A percentile compares a stretch with the other conserved stretches of the same genome.
Evolutionary conservation across 106 monocot genomes (phyloP).

Genomic region (Iris macrosiphon): DNA sequence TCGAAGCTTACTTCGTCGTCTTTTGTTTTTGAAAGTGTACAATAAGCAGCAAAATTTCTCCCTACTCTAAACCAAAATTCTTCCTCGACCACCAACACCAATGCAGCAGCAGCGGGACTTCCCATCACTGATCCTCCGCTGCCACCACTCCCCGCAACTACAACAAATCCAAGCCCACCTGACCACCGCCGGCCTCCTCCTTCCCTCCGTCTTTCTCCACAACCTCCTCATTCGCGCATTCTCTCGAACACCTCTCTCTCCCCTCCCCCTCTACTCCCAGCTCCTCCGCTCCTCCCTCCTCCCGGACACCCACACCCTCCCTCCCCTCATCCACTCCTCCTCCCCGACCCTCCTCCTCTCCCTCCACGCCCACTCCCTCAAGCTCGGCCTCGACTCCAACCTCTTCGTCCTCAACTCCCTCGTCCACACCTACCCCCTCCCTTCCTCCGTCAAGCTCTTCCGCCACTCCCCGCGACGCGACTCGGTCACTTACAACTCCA

Average conservation of each 20-base stretch:
- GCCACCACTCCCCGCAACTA: conserved; percentile 11
- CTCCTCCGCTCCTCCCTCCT: conserved; percentile 36
- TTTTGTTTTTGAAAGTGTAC: too few species aligned
- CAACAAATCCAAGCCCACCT: conserved; percentile 16
- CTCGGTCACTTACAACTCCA: conserved; percentile 34
- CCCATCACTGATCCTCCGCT: conserved; percentile 11
- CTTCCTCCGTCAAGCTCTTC: conserved; percentile 9
- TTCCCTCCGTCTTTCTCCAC: conserved; percentile 22
- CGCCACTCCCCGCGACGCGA: not conserved
- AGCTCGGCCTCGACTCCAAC: conserved; percentile 23
- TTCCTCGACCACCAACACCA: too few species aligned
- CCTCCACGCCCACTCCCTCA: conserved; percentile 29
- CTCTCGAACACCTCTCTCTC: not conserved
- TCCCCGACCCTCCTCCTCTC: conserved; percentile 11
- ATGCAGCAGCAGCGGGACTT: too few species aligned
- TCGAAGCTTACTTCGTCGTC: too few species aligned
- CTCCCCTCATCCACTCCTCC: conserved; percentile 27
- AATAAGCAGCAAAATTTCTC: too few species aligned
- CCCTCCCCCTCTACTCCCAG: conserved; percentile 26
- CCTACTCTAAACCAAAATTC: too few species aligned
- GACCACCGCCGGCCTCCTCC: conserved; percentile 14
- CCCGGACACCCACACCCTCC: conserved; percentile 41
- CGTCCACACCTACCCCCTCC: conserved; percentile 30
- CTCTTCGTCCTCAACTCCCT: conserved; percentile 37
- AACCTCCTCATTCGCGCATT: conserved; percentile 27